A percentile compares a stretch with the other conserved stretches of the same genome.
Evolutionary conservation across 352 stramenopile species (phyloP).

Genomic region (Achlya hypogyna): DNA sequence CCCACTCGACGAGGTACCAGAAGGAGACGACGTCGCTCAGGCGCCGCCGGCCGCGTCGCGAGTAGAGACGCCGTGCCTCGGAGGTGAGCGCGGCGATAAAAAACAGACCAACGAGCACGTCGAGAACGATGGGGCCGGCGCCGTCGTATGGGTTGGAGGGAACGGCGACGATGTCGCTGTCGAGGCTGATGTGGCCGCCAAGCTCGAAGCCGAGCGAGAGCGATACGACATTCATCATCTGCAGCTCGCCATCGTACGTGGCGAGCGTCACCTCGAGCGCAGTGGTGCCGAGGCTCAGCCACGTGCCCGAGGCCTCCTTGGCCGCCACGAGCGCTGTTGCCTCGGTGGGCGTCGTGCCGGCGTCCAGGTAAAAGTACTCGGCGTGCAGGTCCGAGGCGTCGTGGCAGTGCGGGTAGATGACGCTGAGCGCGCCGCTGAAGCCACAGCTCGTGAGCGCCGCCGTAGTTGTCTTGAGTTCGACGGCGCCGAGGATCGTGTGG

Average conservation of each 20-base stretch:
- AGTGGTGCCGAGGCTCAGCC: constrained; percentile 34
- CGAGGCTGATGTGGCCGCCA: constrained; percentile 28
- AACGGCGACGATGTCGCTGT: constrained; percentile 21
- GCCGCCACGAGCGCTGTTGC: constrained; percentile 23
- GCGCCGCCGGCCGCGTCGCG: not conserved
- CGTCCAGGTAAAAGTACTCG: constrained; percentile 31
- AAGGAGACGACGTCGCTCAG: constrained; percentile 16
- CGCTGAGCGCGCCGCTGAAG: constrained; percentile 27
- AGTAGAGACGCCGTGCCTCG: constrained; percentile 23
- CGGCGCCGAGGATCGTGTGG: constrained; percentile 32
- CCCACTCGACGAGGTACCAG: constrained; percentile 22
- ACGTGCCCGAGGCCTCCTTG: constrained; percentile 27
- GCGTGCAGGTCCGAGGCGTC: constrained; percentile 23
- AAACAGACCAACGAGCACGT: constrained; percentile 30
- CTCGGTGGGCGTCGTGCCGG: constrained; percentile 32
- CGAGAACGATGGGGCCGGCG: constrained; percentile 21
- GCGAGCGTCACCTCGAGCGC: constrained; percentile 37
- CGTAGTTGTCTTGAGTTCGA: constrained; percentile 28
- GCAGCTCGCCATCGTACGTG: constrained; percentile 45
- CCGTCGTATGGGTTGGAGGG: constrained; percentile 32
- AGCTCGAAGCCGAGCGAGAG: constrained; percentile 29
- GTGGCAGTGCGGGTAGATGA: constrained; percentile 41
- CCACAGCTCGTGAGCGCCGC: constrained; percentile 23
- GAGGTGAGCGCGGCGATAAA: constrained; percentile 23
- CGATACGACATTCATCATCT: constrained; percentile 35